These are phyloP conservation scores for Mycena galopus DNA, from an alignment of 768 basidiomycete genomes.

Conservation along the genomic window DNA sequence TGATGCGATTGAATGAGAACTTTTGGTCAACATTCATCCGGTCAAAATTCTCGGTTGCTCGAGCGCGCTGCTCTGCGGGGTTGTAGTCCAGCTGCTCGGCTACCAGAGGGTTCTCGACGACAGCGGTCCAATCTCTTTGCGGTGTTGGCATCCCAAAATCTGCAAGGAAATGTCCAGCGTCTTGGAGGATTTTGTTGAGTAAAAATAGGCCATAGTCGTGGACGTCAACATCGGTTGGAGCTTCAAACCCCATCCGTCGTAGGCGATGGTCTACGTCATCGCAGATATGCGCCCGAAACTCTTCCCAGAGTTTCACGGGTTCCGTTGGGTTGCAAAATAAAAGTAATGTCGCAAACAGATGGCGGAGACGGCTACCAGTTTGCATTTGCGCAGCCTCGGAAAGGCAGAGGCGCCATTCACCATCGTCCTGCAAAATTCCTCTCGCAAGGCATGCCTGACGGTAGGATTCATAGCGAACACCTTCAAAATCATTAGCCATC, in stretches of 20 bases:
- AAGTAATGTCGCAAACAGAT: constrained; percentile 49
- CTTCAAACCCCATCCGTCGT: neutral
- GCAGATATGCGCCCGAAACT: constrained; percentile 3
- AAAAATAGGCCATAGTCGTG: neutral
- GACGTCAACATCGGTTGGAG: neutral
- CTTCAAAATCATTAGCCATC: neutral
- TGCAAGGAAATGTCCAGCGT: neutral
- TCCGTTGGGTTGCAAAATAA: constrained; percentile 3
- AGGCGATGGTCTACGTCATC: neutral
- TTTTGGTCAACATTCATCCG: neutral
- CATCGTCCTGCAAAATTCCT: constrained; percentile 55
- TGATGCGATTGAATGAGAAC: neutral
- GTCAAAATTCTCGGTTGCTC: neutral
- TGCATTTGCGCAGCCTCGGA: constrained; percentile 49
- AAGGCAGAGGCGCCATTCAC: constrained; percentile 55
- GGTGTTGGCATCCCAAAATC: constrained; percentile 35
- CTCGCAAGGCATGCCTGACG: constrained; percentile 44
- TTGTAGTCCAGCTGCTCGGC: neutral
- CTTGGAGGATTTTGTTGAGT: constrained; percentile 5
- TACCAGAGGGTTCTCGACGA: neutral
- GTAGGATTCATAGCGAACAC: constrained; percentile 26
- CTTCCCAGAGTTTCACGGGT: neutral
- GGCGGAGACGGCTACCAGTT: constrained; percentile 46
- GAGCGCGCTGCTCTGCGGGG: neutral
- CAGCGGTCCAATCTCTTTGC: neutral